phyloP scores from a whole-genome alignment of 129 eudicot species.

The Ambrosia trifida region DNA sequence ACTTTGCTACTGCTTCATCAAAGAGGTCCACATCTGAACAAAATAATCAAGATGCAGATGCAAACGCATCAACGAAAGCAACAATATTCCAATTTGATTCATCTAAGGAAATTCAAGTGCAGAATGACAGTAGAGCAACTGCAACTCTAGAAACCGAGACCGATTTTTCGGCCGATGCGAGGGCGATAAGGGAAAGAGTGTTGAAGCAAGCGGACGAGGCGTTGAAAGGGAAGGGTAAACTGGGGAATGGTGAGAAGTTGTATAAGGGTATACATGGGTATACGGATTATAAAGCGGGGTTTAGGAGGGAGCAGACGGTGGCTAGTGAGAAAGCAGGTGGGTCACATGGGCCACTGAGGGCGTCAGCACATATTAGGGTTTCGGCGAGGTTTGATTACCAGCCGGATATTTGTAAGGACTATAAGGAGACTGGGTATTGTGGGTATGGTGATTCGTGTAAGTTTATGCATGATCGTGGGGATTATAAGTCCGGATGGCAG shows the following conservation, averaged over 20 bases:
- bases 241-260: conserved; percentile 51
- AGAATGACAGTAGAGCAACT: conserved; percentile 87
- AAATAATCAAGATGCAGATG: background rate
- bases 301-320: conserved; percentile 86
- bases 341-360: conserved; percentile 91
- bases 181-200: conserved; percentile 86
- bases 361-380: conserved; percentile 94
- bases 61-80: conserved; percentile 45
- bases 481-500: conserved; percentile 98
- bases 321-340: conserved; percentile 98
- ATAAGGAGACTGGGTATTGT: conserved; percentile 89
- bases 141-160: conserved; percentile 95
- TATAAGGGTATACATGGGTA: conserved; percentile 88
- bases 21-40: conserved; percentile 39
- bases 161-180: conserved; percentile 68
- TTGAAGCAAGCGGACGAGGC: conserved; percentile 79
- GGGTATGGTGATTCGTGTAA: conserved; percentile 97
- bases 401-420: conserved; percentile 96
- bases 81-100: conserved; percentile 75
- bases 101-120: conserved; percentile 82
- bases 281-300: conserved; percentile 89
- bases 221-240: conserved; percentile 58
- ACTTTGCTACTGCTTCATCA: conserved; percentile 59
- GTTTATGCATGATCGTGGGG: conserved; percentile 99
- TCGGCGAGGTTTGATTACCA: conserved; percentile 93